Evolutionary conservation across 2,329 filamentous ascomycete genomes (phyloP), one percentile per base, ranked within the genome.

Genomic region (Xylariales sp.): DNA sequence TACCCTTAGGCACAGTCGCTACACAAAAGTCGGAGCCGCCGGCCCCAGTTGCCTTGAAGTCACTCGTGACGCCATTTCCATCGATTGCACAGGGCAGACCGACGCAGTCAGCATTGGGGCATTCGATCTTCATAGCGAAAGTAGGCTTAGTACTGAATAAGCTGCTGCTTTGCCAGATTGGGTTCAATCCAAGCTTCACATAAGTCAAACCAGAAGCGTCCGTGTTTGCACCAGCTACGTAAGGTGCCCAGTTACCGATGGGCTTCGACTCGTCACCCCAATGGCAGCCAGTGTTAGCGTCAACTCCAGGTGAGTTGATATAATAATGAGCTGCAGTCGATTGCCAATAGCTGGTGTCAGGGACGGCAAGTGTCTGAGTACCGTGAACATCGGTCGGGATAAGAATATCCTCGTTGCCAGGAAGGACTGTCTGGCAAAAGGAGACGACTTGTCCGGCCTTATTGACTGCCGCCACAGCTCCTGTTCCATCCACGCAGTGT

Each of bases 341-440:
- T 51, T 71, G 78, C 86, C 85, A 90, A 63, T 90, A 90, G 42
- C 65, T 72, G 14, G 72, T 64, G 43, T 72, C 82, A 7, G 86
- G 86, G 25, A 90, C 84, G 37, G 86, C 84, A 41, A 91, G 68
- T 21, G 72, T 74, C n/a, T 70, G 68, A 8, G 60, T 61, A 47
- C 69, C 65, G 16, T 69, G 56, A 34, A 89, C 80, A 47, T 80
- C 62, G n/a, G 84, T 90, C 12, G 85, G 84, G 53, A 89, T 89
- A 51, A 89, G 70, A 85, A 90, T 90, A 46, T 82, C 82, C 66
- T 90, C 86, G 54, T 88, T 84, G 37, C 86, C 86, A 14, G 86
- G 86, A 46, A 89, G 64, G 11, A 88, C 82, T 4, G 86, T 90
- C 64, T 90, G 86, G 63, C 86, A 90, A 64, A 86, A 87, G 3